Conservation (phyloP, 768 basidiomycete species). For the Cyclocybe cylindracea region DNA sequence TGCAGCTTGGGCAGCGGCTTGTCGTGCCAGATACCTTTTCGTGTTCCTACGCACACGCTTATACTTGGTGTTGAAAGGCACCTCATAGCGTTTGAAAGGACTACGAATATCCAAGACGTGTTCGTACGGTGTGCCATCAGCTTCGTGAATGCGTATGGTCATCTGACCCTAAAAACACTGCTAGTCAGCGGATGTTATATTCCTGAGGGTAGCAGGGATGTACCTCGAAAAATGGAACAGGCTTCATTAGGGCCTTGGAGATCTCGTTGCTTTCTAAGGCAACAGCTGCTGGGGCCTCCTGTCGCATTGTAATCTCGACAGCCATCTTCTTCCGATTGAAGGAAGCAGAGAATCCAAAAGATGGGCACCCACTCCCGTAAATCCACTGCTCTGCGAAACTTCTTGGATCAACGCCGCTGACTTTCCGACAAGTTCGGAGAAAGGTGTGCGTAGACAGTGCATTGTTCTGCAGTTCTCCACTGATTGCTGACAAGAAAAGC, state of each 20-base stretch:
- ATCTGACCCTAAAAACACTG: slow-evolving; percentile 78
- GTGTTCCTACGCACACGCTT: slow-evolving; percentile 95
- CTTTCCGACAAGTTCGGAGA: slow-evolving; percentile 88
- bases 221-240: slow-evolving; percentile 89
- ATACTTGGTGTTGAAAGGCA: slow-evolving; percentile 98
- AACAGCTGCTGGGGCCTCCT: slow-evolving; percentile 79
- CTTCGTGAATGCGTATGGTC: slow-evolving; percentile 98
- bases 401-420: slow-evolving; percentile 87
- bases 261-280: slow-evolving; percentile 71
- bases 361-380: slow-evolving; percentile 94
- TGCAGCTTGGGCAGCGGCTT: slow-evolving; percentile 90
- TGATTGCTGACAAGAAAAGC: slow-evolving; percentile 90
- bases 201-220: slow-evolving; percentile 9
- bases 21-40: slow-evolving; percentile 92
- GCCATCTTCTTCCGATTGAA: slow-evolving; percentile 99
- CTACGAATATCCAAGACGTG: slow-evolving; percentile 92
- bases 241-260: slow-evolving; percentile 68
- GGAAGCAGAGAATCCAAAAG: slow-evolving; percentile 84
- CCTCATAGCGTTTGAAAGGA: slow-evolving; percentile 91
- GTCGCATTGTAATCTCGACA: slow-evolving; percentile 93
- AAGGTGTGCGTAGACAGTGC: slow-evolving; percentile 88
- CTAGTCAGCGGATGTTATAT: slow-evolving; percentile 1
- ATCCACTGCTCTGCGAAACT: slow-evolving; percentile 99
- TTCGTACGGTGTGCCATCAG: slow-evolving; percentile 98
- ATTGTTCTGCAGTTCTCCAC: slow-evolving; percentile 86